phyloP scores from a whole-genome alignment of 2,329 filamentous ascomycete species.

The Hypoxylon sp. region DNA sequence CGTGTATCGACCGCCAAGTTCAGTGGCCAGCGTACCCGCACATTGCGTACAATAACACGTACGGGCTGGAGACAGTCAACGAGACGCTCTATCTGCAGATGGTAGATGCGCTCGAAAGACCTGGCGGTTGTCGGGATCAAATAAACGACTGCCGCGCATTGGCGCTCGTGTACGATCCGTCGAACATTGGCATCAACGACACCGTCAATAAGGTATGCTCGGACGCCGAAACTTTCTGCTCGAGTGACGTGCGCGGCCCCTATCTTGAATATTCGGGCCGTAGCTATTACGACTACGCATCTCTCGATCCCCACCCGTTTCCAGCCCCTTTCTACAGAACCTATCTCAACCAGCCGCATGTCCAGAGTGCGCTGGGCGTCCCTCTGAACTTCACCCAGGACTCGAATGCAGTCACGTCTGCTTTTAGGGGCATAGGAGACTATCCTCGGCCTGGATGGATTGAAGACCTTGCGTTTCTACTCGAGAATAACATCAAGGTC shows the following conservation, averaged over 20 bases:
- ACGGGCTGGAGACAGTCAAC: slow-evolving; percentile 47
- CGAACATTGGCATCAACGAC: slow-evolving; percentile 58
- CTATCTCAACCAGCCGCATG: slow-evolving; percentile 67
- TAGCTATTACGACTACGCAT: slow-evolving; percentile 69
- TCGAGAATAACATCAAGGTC: slow-evolving; percentile 68
- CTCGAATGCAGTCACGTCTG: slow-evolving; percentile 56
- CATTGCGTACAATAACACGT: slow-evolving; percentile 59
- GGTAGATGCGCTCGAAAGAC: slow-evolving; percentile 49
- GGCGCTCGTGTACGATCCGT: slow-evolving; percentile 61
- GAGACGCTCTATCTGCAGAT: slow-evolving; percentile 48
- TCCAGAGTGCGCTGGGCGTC: slow-evolving; percentile 69
- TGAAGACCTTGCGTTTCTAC: slow-evolving; percentile 62
- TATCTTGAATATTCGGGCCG: slow-evolving; percentile 51
- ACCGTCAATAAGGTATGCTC: slow-evolving; percentile 60
- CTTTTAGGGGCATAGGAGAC: slow-evolving; percentile 56
- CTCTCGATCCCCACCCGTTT: slow-evolving; percentile 63
- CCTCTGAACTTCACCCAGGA: slow-evolving; percentile 68
- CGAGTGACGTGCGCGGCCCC: slow-evolving; percentile 40
- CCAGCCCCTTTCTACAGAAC: slow-evolving; percentile 64
- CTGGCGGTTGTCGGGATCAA: slow-evolving; percentile 64
- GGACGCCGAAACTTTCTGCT: slow-evolving; percentile 45
- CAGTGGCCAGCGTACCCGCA: slow-evolving; percentile 59
- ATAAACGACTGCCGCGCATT: slow-evolving; percentile 63
- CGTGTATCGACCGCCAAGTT: slow-evolving; percentile 62
- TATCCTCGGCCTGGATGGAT: slow-evolving; percentile 53